phyloP scores from a whole-genome alignment of 768 basidiomycete species.

The Plicaturopsis crispa region DNA sequence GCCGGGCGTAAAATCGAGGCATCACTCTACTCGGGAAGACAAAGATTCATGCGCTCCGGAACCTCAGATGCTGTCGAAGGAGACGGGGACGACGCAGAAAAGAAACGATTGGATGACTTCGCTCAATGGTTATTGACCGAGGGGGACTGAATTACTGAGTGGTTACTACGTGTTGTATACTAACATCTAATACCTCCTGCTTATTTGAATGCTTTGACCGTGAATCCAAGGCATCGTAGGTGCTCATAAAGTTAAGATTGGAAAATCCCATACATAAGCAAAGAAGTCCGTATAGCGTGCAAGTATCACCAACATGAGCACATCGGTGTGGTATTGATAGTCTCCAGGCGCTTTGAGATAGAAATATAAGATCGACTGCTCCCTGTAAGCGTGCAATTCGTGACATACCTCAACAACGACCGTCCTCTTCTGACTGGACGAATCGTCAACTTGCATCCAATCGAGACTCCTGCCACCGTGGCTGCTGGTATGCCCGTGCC shows the following conservation, averaged over 20 bases:
- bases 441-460: constrained; percentile 36
- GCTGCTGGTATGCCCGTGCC: constrained; percentile 26
- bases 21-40: constrained; percentile 71
- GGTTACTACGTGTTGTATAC: neutral
- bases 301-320: constrained; percentile 66
- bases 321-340: constrained; percentile 58
- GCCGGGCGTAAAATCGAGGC: constrained; percentile 80
- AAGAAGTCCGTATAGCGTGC: too few species aligned
- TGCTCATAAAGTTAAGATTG: neutral
- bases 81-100: constrained; percentile 68
- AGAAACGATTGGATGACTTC: constrained; percentile 81
- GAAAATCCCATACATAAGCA: too few species aligned
- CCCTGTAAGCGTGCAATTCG: constrained; percentile 1
- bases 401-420: constrained; percentile 66
- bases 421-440: constrained; percentile 32
- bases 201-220: too few species aligned
- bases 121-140: constrained; percentile 82
- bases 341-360: constrained; percentile 63
- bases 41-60: constrained; percentile 74
- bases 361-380: constrained; percentile 5
- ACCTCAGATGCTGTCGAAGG: constrained; percentile 54
- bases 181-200: too few species aligned
- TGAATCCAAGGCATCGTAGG: neutral
- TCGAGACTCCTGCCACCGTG: constrained; percentile 27
- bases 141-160: constrained; percentile 41